A percentile compares a stretch with the other conserved stretches of the same genome.
Evolutionary conservation across 2,329 filamentous ascomycete genomes (phyloP).

Genomic region (Colletotrichum navitas): DNA sequence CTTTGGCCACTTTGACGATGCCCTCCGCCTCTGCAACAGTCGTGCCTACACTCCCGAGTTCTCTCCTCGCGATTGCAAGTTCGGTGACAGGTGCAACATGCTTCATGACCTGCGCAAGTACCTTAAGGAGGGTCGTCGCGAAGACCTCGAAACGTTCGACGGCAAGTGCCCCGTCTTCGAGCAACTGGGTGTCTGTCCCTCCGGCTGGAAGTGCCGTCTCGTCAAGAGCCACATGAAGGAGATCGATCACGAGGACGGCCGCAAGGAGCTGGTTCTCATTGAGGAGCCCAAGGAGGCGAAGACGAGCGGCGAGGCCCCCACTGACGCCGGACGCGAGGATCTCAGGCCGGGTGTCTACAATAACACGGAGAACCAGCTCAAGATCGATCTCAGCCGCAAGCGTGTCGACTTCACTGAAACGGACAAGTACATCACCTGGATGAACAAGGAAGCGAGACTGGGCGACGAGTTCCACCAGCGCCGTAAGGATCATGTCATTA

Average conservation of each 20-base stretch:
- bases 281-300: slow-evolving; percentile 55
- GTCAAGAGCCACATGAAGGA: slow-evolving; percentile 89
- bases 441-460: slow-evolving; percentile 71
- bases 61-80: slow-evolving; percentile 81
- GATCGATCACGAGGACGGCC: slow-evolving; percentile 80
- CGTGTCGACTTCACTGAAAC: slow-evolving; percentile 78
- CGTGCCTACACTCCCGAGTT: slow-evolving; percentile 81
- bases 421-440: slow-evolving; percentile 82
- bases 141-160: slow-evolving; percentile 80
- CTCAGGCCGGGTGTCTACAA: slow-evolving; percentile 79
- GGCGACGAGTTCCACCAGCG: slow-evolving; percentile 57
- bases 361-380: slow-evolving; percentile 75
- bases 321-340: slow-evolving; percentile 58
- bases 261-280: slow-evolving; percentile 82
- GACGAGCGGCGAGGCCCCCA: slow-evolving; percentile 51
- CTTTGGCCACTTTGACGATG: slow-evolving; percentile 85
- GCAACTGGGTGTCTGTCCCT: slow-evolving; percentile 78
- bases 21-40: slow-evolving; percentile 81
- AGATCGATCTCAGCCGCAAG: slow-evolving; percentile 81
- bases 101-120: slow-evolving; percentile 90
- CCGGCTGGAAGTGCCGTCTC: slow-evolving; percentile 96
- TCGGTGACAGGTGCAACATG: slow-evolving; percentile 83
- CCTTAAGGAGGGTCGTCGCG: slow-evolving; percentile 82
- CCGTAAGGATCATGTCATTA: slow-evolving; percentile 55
- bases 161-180: slow-evolving; percentile 88